Evolutionary conservation across 2,329 filamentous ascomycete species (phyloP).

Genomic region (Botrytis hyacinthi): DNA sequence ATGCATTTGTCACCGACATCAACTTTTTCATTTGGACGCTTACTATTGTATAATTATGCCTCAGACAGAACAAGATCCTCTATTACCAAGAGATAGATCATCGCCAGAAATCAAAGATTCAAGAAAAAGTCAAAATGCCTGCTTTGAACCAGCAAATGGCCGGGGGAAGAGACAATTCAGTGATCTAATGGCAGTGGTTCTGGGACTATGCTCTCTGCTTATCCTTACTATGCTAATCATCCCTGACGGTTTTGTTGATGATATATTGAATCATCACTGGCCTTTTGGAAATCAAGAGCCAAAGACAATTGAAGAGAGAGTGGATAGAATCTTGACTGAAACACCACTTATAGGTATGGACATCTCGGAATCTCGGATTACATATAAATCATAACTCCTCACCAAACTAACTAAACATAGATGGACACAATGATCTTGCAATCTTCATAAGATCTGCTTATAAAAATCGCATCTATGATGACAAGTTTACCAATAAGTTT

Average conservation of each 20-base stretch:
- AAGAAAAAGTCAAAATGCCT: slow-evolving; percentile 2
- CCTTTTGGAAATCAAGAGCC: slow-evolving; percentile 24
- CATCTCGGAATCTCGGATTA: slow-evolving; percentile 2
- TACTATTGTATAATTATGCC: background rate
- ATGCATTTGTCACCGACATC: background rate
- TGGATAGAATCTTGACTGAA: slow-evolving; percentile 44
- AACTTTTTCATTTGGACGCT: background rate
- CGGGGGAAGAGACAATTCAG: slow-evolving; percentile 17
- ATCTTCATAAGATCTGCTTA: slow-evolving; percentile 66
- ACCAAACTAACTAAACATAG: slow-evolving; percentile 44
- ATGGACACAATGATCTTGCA: slow-evolving; percentile 87
- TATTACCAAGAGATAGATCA: slow-evolving; percentile 32
- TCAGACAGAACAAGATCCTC: slow-evolving; percentile 35
- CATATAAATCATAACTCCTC: background rate
- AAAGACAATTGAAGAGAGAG: slow-evolving; percentile 39
- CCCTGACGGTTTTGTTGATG: slow-evolving; percentile 15
- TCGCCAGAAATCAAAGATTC: slow-evolving; percentile 36
- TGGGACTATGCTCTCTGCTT: slow-evolving; percentile 25
- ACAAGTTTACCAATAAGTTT: slow-evolving; percentile 73
- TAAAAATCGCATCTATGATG: slow-evolving; percentile 74
- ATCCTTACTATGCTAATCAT: slow-evolving; percentile 25
- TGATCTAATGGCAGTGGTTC: slow-evolving; percentile 17
- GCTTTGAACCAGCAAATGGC: background rate
- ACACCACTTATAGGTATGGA: slow-evolving; percentile 49
- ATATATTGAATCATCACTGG: slow-evolving; percentile 7